Evolutionary conservation across 257 asterid genomes (phyloP), one percentile per base, ranked within the genome.

Genomic region (Marsdenia floribunda): DNA sequence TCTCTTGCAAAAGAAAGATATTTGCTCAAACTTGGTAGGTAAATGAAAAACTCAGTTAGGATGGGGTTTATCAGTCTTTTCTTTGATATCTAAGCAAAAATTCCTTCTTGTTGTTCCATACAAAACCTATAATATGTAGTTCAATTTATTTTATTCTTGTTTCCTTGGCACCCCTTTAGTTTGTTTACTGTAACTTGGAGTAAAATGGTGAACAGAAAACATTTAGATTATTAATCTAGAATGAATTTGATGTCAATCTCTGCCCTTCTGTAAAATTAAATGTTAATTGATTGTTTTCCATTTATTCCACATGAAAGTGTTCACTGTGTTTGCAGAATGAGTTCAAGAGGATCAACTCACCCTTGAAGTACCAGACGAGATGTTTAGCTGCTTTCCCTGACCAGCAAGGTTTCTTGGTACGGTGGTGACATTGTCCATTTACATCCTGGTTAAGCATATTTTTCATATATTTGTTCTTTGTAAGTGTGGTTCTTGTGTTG

Each of bases 381-480:
- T 95, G 98, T 79, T 73, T 95, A 69, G 99, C 99, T 73, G 96
- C 99, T 74, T 95, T 95, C 81, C 99, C 99, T 61, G 96, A 95
- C 82, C 92, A 95, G 83, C 97, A 92, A 86, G 99, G 99, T 60
- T 95, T 92, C 86, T 80, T 95, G 81, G 98, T 95, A 82, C 85
- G 96, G 84, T 81, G 63, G 55, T 65, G 66, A 18, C 18, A 29
- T 22, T 65, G 38, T 68, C 53, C 71, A 66, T 58, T 73, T 53
- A 53, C 72, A 47, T 57, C 21, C 16, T 64, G 65, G 49, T 35
- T 50, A 42, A 42, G 18, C 46, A 4, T 29, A 5, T 60, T 26
- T 61, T 61, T 19, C 38, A 16, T 14, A 37, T 26, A 29, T 52
- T 59, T 47, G 47, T 54, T n/a, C 15, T 12, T 66, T 19, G 2